Conservation (phyloP, 768 basidiomycete species). For the Rhodotorula sphaerocarpa region DNA sequence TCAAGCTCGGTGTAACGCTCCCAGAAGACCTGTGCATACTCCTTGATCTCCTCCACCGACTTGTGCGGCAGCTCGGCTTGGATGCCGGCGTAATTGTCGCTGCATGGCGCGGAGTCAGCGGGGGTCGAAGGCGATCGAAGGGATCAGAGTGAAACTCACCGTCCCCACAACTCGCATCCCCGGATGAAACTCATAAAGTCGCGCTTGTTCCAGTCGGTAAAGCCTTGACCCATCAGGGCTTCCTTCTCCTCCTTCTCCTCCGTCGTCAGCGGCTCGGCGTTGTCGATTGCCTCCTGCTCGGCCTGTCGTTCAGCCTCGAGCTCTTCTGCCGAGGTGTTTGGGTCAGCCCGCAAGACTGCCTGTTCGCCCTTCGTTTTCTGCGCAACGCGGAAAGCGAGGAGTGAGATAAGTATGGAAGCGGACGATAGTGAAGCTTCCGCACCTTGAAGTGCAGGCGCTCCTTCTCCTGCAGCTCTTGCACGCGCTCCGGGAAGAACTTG, state of each 20-base stretch:
- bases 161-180: conserved; percentile 65
- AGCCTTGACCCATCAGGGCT: conserved; percentile 63
- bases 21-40: conserved; percentile 75
- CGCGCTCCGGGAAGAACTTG: conserved; percentile 83
- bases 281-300: conserved; percentile 82
- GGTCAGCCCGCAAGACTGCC: conserved; percentile 55
- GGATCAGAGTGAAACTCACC: conserved; percentile 46
- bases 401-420: not conserved
- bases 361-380: conserved; percentile 41
- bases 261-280: conserved; percentile 80
- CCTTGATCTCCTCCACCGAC: conserved; percentile 63
- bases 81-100: conserved; percentile 48
- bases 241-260: conserved; percentile 78
- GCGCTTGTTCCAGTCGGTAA: conserved; percentile 81
- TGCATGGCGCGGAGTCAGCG: not conserved
- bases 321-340: conserved; percentile 71
- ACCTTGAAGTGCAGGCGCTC: conserved; percentile 77
- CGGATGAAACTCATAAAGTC: conserved; percentile 88
- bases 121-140: conserved; percentile 42
- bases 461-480: conserved; percentile 74
- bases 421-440: conserved; percentile 3
- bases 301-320: conserved; percentile 69
- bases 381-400: not conserved
- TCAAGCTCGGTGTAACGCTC: conserved; percentile 78
- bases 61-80: conserved; percentile 71